These are phyloP conservation scores for Globisporangium heterothallicum DNA, from an alignment of 352 stramenopile species.

Conservation along the genomic window DNA sequence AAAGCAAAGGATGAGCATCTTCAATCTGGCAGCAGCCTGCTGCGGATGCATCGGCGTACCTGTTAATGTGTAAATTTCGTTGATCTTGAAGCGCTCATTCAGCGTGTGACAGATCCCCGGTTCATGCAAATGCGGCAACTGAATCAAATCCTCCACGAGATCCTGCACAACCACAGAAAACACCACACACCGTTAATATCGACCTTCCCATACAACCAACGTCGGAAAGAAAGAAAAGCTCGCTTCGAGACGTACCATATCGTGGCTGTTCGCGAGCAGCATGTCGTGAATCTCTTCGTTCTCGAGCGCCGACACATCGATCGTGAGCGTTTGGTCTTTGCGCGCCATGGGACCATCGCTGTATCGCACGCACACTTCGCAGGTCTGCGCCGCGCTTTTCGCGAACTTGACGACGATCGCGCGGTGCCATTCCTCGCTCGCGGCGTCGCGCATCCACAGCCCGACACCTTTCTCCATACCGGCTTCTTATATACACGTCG, in stretches of 20 bases:
- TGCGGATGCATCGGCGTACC: constrained; percentile 14
- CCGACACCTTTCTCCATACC: constrained; percentile 80
- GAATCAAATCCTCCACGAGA: constrained; percentile 90
- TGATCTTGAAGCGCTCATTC: constrained; percentile 88
- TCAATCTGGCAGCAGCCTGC: no score
- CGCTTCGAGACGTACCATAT: constrained; percentile 47
- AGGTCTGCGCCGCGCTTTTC: constrained; percentile 13
- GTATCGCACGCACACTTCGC: constrained; percentile 46
- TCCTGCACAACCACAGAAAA: constrained; percentile 26
- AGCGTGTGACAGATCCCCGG: constrained; percentile 92
- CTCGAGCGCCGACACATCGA: constrained; percentile 65
- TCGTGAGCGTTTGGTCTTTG: constrained; percentile 36
- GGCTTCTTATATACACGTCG: constrained; percentile 4
- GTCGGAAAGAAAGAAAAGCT: neutral
- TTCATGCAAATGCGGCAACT: constrained; percentile 91
- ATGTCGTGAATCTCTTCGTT: constrained; percentile 50
- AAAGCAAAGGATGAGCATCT: neutral
- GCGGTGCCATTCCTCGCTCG: constrained; percentile 64
- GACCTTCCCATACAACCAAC: no score
- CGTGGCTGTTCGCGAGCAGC: constrained; percentile 76
- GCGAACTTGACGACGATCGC: constrained; percentile 49
- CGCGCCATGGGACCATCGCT: constrained; percentile 42
- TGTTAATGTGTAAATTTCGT: constrained; percentile 93
- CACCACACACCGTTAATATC: neutral
- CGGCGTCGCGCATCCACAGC: constrained; percentile 66